These are phyloP conservation scores for Blechomonas ayalai DNA, from an alignment of 208 protist genomes.

Conservation along the genomic window DNA sequence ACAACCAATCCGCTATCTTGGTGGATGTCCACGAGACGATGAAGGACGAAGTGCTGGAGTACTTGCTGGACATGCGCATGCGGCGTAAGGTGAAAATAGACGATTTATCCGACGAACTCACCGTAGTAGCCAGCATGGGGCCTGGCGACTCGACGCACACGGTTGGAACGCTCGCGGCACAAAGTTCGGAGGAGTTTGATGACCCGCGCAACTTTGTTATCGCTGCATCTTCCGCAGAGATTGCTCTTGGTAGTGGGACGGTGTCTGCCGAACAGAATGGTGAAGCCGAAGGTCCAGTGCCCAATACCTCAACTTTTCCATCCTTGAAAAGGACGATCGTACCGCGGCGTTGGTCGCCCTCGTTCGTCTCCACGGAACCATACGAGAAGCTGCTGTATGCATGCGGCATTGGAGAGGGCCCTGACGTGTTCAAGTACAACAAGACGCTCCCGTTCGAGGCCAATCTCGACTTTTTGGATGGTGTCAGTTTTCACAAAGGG, in stretches of 20 bases:
- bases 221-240: neutral
- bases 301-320: neutral
- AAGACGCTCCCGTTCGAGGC: slow-evolving; percentile 88
- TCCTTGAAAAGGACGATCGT: slow-evolving; percentile 3
- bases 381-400: slow-evolving; percentile 49
- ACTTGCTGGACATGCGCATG: slow-evolving; percentile 74
- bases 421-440: slow-evolving; percentile 39
- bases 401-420: slow-evolving; percentile 82
- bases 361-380: slow-evolving; percentile 3
- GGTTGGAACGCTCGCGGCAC: too few relatives aligned
- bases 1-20: slow-evolving; percentile 31
- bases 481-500: slow-evolving; percentile 92
- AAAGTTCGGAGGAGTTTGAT: slow-evolving; percentile 34
- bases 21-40: slow-evolving; percentile 53
- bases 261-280: slow-evolving; percentile 1
- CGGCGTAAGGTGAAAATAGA: slow-evolving; percentile 66
- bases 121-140: slow-evolving; percentile 31
- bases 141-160: too few relatives aligned
- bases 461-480: slow-evolving; percentile 88
- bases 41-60: slow-evolving; percentile 26
- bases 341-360: slow-evolving; percentile 7
- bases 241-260: neutral
- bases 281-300: slow-evolving; percentile 7
- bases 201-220: slow-evolving; percentile 47
- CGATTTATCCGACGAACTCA: slow-evolving; percentile 30